Conservation (phyloP, 805 yeast genomes). For the Candida caryicola region DNA sequence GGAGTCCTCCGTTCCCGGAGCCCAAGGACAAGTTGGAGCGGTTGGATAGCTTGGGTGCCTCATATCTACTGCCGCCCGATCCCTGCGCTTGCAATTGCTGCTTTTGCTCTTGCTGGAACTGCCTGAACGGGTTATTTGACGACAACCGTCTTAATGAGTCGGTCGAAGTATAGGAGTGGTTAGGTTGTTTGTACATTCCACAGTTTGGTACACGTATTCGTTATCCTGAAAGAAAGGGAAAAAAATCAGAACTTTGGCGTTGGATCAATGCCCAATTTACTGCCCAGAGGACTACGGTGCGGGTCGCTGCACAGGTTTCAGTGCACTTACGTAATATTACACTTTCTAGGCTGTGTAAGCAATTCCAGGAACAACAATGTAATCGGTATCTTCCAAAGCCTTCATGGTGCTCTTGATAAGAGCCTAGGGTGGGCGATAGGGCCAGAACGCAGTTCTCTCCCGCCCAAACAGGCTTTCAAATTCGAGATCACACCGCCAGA, state of each 20-base stretch:
- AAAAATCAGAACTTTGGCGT: not conserved
- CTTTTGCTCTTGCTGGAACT: constrained; percentile 12
- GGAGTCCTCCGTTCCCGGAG: constrained; percentile 4
- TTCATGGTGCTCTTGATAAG: too few relatives aligned
- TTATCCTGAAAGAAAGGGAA: not conserved
- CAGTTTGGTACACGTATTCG: not conserved
- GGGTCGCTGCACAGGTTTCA: not conserved
- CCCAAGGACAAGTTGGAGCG: constrained; percentile 10
- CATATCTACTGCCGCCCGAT: constrained; percentile 4
- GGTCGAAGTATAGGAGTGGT: constrained; percentile 30
- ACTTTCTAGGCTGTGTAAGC: not conserved
- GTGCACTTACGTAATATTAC: not conserved
- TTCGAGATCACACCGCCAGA: too few relatives aligned
- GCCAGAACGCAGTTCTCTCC: too few relatives aligned
- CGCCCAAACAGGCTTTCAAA: too few relatives aligned
- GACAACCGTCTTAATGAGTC: constrained; percentile 49
- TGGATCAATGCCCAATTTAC: not conserved
- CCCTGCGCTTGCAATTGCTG: constrained; percentile 2
- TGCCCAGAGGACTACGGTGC: not conserved
- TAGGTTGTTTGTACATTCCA: constrained; percentile 41
- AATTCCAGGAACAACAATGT: not conserved
- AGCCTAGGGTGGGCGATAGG: too few relatives aligned
- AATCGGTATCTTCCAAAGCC: too few relatives aligned
- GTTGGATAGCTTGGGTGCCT: constrained; percentile 10
- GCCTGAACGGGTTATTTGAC: constrained; percentile 72